A percentile compares a stretch with the other conserved stretches of the same genome.
phyloP scores from a whole-genome alignment of 495 filamentous ascomycete species.

The Aspergillus leporis region DNA sequence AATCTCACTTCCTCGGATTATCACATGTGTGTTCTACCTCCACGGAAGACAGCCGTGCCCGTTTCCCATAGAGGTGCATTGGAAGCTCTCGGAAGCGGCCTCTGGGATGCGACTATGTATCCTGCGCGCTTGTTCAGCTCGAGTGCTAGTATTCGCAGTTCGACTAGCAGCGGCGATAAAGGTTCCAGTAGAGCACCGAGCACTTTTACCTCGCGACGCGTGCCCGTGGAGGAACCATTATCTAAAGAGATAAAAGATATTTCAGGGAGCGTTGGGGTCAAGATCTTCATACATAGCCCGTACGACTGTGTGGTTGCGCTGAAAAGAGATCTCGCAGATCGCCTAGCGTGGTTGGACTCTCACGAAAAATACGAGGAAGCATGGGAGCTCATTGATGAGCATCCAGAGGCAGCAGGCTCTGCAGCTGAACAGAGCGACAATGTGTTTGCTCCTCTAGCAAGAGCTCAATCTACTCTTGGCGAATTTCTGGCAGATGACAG shows the following conservation, averaged over 20 bases:
- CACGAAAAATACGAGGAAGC: slow-evolving; percentile 77
- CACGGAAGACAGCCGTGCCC: slow-evolving; percentile 60
- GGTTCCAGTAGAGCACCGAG: slow-evolving; percentile 46
- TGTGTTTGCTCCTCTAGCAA: slow-evolving; percentile 53
- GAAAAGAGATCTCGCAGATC: slow-evolving; percentile 79
- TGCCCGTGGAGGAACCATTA: slow-evolving; percentile 29
- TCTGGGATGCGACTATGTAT: slow-evolving; percentile 82
- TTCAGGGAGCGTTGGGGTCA: slow-evolving; percentile 66
- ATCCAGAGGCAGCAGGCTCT: slow-evolving; percentile 58
- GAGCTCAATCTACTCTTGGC: slow-evolving; percentile 56
- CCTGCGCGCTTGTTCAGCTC: slow-evolving; percentile 83
- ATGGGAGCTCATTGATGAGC: slow-evolving; percentile 83
- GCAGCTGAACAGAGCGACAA: slow-evolving; percentile 51
- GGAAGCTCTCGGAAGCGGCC: slow-evolving; percentile 61
- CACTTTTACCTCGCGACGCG: slow-evolving; percentile 40
- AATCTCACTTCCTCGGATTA: slow-evolving; percentile 88
- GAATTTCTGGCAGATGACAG: slow-evolving; percentile 80
- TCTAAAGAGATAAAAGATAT: slow-evolving; percentile 47
- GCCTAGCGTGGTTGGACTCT: slow-evolving; percentile 79
- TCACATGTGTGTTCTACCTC: slow-evolving; percentile 80
- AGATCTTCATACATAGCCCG: slow-evolving; percentile 94
- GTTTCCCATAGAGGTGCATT: slow-evolving; percentile 65
- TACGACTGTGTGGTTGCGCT: slow-evolving; percentile 91
- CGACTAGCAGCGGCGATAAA: slow-evolving; percentile 60
- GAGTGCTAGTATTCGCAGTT: slow-evolving; percentile 77